Evolutionary conservation across 805 yeast species (phyloP), one percentile per base, ranked within the genome.

Genomic region (Cyberlindnera veronae): DNA sequence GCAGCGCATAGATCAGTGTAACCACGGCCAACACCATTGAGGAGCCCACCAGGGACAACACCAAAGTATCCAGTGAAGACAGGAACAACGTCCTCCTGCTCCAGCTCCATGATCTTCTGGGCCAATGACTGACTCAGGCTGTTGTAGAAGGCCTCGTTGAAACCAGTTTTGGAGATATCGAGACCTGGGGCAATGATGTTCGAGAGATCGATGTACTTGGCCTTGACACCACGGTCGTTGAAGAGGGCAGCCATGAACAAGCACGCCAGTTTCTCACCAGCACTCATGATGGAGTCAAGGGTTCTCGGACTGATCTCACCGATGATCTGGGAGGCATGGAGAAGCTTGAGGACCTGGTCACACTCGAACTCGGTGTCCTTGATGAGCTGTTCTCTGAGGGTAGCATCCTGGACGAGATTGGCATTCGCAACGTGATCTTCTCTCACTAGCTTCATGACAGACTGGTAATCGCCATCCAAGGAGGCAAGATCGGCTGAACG

Each of bases 1-100:
- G 98, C 99, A 15, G 99, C 99, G 71, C 99, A 93, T 53, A 93
- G 69, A 62, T 93, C 99, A 9, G 99, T 93, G 65, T 93, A 93
- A 28, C 99, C 99, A 59, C 99, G 80, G 32, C 99, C 99, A 41
- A 93, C 95, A 38, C 95, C 87, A 55, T 84, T 84, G 50, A 93
- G 69, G 41, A 93, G 68, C 13, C 99, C 98, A 49, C 96, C 97
- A 24, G 97, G 98, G n/a, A 93, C 84, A 27, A 79, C 71, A 20
- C 99, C 99, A 55, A 93, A 93, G 62, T 87, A 93, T 3, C 99
- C 99, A 22, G 99, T 93, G 42, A 93, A 72, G 1, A 93, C 96
- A 2, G 99, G 99, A 17, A 90, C 81, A 13, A 74, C 60, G 17
- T 63, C 67, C 13, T 57, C 56, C 5, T 55, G 55, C 14, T 66